phyloP scores from a whole-genome alignment of 192 early-diverging fungal genomes.

The Coemansia sp. region DNA sequence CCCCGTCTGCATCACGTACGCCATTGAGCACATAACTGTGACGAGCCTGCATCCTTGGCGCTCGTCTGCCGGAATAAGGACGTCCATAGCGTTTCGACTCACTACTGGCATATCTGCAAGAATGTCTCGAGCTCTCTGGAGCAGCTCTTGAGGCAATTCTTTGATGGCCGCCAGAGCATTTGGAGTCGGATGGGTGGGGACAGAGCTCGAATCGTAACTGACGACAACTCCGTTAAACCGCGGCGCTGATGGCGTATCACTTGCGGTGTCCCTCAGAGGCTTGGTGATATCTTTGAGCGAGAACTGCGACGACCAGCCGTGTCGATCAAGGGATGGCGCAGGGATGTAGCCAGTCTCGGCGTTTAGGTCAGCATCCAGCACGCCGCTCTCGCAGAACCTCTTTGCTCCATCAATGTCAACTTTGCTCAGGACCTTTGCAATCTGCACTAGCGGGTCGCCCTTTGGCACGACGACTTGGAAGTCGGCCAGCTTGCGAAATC shows the following conservation, averaged over 20 bases:
- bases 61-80: constrained; percentile 20
- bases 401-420: constrained; percentile 35
- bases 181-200: constrained; percentile 18
- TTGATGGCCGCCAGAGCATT: constrained; percentile 6
- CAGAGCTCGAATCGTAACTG: background rate
- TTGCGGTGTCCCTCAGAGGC: background rate
- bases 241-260: background rate
- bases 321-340: constrained; percentile 41
- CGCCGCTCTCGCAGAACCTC: constrained; percentile 8
- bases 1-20: constrained; percentile 38
- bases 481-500: constrained; percentile 47
- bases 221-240: constrained; percentile 17
- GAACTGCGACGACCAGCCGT: constrained; percentile 31
- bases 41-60: constrained; percentile 6
- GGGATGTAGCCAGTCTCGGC: constrained; percentile 19
- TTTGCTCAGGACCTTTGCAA: background rate
- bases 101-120: constrained; percentile 31
- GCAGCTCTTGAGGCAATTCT: constrained; percentile 7
- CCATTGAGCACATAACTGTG: constrained; percentile 20
- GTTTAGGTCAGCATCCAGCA: constrained; percentile 10
- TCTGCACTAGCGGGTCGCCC: constrained; percentile 16
- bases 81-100: constrained; percentile 37
- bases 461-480: constrained; percentile 37
- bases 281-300: background rate
- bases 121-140: constrained; percentile 17